Conservation (phyloP, 2,329 filamentous ascomycete genomes). For the Aspergillus sp. region DNA sequence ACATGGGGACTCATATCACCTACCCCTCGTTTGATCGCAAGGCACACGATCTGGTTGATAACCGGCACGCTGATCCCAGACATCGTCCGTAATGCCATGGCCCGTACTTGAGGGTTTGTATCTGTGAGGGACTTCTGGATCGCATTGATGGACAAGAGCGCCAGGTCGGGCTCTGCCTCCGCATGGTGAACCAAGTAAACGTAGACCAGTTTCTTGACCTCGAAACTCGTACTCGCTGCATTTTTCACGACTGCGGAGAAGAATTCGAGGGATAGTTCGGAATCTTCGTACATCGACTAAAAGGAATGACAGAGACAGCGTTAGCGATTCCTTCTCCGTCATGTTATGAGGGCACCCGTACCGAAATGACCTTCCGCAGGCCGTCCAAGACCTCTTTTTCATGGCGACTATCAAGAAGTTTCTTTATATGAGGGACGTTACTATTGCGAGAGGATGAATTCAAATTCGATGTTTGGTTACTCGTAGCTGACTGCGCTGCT, state of each 20-base stretch:
- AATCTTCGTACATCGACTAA: conserved; percentile 83
- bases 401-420: conserved; percentile 85
- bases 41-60: conserved; percentile 92
- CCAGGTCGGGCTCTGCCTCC: conserved; percentile 90
- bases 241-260: conserved; percentile 99
- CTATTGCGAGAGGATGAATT: conserved; percentile 58
- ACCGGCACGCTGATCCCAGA: conserved; percentile 94
- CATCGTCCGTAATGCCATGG: conserved; percentile 92
- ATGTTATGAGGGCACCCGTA: conserved; percentile 37
- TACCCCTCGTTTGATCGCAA: conserved; percentile 89
- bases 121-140: conserved; percentile 97
- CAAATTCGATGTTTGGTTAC: conserved; percentile 44
- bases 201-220: conserved; percentile 97
- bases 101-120: conserved; percentile 79
- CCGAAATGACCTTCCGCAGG: conserved; percentile 77
- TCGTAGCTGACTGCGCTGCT: conserved; percentile 80
- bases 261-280: conserved; percentile 80
- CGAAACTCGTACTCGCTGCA: conserved; percentile 84
- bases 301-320: conserved; percentile 10
- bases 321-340: not conserved
- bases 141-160: conserved; percentile 93
- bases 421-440: conserved; percentile 81
- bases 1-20: conserved; percentile 94
- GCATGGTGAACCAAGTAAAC: conserved; percentile 97
- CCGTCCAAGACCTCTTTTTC: conserved; percentile 92